A percentile compares a stretch with the other conserved stretches of the same genome.
Evolutionary conservation across 108 stramenopile species (phyloP).

Genomic region (Bacterosira constricta): DNA sequence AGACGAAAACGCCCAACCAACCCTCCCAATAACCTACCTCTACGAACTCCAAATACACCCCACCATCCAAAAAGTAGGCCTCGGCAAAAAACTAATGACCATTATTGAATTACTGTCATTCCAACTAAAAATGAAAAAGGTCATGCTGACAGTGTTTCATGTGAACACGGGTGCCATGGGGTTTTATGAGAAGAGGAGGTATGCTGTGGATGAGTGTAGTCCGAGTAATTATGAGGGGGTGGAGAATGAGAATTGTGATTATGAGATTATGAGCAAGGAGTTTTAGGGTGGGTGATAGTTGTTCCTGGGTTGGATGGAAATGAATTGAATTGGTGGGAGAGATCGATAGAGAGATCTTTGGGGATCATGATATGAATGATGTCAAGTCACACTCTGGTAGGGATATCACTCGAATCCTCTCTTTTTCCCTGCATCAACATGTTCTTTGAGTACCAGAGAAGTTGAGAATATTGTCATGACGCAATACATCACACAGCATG

Average conservation of each 20-base stretch:
- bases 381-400: too few relatives aligned
- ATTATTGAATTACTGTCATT: conserved; percentile 57
- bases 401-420: too few relatives aligned
- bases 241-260: conserved; percentile 60
- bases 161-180: conserved; percentile 58
- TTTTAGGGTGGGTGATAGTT: too few relatives aligned
- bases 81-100: conserved; percentile 70
- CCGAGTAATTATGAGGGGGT: conserved; percentile 58
- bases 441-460: too few relatives aligned
- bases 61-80: conserved; percentile 53
- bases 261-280: conserved; percentile 85
- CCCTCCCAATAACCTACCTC: conserved; percentile 43
- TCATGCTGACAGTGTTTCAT: conserved; percentile 82
- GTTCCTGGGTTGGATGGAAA: neutral
- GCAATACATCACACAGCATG: too few relatives aligned
- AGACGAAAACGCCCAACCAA: conserved; percentile 49
- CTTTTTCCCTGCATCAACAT: too few relatives aligned
- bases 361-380: too few relatives aligned
- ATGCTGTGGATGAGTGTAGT: conserved; percentile 65
- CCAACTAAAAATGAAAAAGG: conserved; percentile 50
- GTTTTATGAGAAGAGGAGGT: conserved; percentile 68
- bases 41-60: conserved; percentile 80
- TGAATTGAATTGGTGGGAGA: neutral
- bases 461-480: too few relatives aligned
- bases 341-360: too few relatives aligned